A percentile compares a stretch with the other conserved stretches of the same genome.
Evolutionary conservation across 495 filamentous ascomycete genomes (phyloP).

Genomic region (Aspergillus mulundensis): DNA sequence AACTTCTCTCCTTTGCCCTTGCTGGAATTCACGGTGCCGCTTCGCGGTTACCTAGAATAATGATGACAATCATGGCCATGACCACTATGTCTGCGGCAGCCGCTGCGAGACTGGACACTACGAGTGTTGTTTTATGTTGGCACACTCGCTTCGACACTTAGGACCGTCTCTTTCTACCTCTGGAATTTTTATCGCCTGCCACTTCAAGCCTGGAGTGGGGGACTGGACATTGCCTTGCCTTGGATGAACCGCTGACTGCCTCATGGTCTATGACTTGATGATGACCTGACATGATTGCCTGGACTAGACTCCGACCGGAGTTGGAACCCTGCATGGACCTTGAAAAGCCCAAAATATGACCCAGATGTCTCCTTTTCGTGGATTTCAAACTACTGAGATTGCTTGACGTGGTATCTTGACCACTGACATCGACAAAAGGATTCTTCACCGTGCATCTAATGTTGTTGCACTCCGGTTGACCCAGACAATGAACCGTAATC

Average conservation of each 20-base stretch:
- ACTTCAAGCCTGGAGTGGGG: conserved; percentile 28
- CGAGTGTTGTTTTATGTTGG: conserved; percentile 46
- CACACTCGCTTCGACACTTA: conserved; percentile 30
- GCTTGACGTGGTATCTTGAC: not conserved
- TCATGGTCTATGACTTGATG: not conserved
- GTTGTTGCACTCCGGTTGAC: conserved; percentile 12
- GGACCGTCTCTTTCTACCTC: conserved; percentile 5
- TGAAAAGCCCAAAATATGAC: conserved; percentile 5
- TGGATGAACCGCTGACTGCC: conserved; percentile 11
- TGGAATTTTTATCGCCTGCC: conserved; percentile 18
- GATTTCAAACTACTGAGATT: conserved; percentile 6
- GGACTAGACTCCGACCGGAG: conserved; percentile 8
- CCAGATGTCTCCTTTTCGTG: conserved; percentile 2
- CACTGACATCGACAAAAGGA: conserved; percentile 1
- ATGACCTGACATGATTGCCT: conserved; percentile 7
- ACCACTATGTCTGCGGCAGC: conserved; percentile 28
- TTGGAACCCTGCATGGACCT: not conserved
- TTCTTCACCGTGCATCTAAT: conserved; percentile 10
- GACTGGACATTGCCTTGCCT: conserved; percentile 23
- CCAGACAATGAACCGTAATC: conserved; percentile 1
- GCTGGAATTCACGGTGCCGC: conserved; percentile 18
- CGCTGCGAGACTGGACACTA: conserved; percentile 39
- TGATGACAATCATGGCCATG: conserved; percentile 23
- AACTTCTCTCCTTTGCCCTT: conserved; percentile 10
- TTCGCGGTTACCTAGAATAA: conserved; percentile 25